These are phyloP conservation scores for Lachancea fermentati DNA, from an alignment of 805 yeast genomes.

Conservation along the genomic window DNA sequence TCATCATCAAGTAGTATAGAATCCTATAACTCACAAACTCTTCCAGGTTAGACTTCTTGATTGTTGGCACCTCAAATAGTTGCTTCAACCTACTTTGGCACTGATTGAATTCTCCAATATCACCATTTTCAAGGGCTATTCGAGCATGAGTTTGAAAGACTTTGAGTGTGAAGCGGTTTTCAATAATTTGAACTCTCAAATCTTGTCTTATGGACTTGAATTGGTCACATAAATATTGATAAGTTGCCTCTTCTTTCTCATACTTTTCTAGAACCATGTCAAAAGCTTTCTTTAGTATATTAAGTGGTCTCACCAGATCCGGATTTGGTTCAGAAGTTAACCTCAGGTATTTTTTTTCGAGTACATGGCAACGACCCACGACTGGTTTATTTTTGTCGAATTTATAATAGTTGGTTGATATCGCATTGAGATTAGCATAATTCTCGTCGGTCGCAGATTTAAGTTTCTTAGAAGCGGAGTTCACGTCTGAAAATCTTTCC, in stretches of 20 bases:
- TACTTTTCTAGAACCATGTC: conserved; percentile 50
- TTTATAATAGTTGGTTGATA: conserved; percentile 28
- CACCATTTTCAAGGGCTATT: conserved; percentile 76
- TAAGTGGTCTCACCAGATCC: conserved; percentile 67
- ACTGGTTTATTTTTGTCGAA: conserved; percentile 35
- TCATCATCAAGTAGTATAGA: conserved; percentile 69
- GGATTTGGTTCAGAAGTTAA: conserved; percentile 93
- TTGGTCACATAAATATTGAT: conserved; percentile 81
- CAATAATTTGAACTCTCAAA: conserved; percentile 83
- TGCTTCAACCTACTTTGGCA: conserved; percentile 77
- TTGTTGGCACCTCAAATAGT: conserved; percentile 45
- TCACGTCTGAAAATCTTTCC: conserved; percentile 32
- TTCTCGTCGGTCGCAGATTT: conserved; percentile 19
- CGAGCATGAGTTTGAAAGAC: conserved; percentile 87
- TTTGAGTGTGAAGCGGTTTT: conserved; percentile 63
- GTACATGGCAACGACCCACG: conserved; percentile 56
- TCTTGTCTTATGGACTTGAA: conserved; percentile 91
- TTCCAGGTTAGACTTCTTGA: conserved; percentile 35
- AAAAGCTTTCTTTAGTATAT: conserved; percentile 53
- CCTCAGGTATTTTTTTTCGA: conserved; percentile 78
- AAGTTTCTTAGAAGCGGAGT: conserved; percentile 8
- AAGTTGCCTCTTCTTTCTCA: conserved; percentile 43
- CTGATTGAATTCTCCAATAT: conserved; percentile 92
- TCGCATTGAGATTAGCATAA: conserved; percentile 25
- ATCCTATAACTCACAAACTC: conserved; percentile 74